Evolutionary conservation across 495 filamentous ascomycete species (phyloP).

Genomic region (Corynascus novoguineensis): DNA sequence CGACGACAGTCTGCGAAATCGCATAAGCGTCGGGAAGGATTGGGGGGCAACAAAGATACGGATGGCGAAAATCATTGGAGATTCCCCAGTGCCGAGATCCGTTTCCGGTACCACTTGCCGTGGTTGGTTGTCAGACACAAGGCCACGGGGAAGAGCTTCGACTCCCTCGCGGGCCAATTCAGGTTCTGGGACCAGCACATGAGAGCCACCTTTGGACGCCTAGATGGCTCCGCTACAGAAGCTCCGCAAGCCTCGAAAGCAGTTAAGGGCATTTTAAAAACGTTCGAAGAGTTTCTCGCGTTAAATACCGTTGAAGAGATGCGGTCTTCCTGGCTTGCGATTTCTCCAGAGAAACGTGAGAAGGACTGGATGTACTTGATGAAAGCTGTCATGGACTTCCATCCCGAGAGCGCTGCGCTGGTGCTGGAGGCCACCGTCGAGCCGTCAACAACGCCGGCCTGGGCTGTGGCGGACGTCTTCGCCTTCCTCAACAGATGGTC

Average conservation of each 20-base stretch:
- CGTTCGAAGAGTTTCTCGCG: conserved; percentile 11
- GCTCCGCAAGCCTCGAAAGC: no score
- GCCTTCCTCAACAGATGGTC: conserved; percentile 34
- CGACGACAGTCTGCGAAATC: background rate
- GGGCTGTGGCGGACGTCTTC: conserved; percentile 49
- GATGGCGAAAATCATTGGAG: background rate
- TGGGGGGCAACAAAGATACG: no score
- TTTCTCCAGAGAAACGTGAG: conserved; percentile 28
- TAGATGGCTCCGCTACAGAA: background rate
- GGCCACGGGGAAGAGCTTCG: background rate
- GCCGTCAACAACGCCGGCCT: conserved; percentile 38
- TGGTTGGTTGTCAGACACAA: background rate
- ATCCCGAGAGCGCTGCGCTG: conserved; percentile 37
- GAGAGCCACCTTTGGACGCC: background rate
- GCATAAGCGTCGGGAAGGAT: background rate
- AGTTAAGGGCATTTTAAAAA: background rate
- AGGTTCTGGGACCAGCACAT: background rate
- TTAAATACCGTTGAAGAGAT: conserved; percentile 32
- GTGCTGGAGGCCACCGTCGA: conserved; percentile 49
- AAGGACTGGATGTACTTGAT: conserved; percentile 49
- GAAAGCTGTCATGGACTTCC: conserved; percentile 45
- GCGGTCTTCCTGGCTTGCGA: conserved; percentile 38
- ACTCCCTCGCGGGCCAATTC: background rate
- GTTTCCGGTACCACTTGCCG: background rate
- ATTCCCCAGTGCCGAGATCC: background rate